Base-by-base conservation (phyloP, 768 basidiomycete genomes). In the Leucosporidium yakuticum region DNA sequence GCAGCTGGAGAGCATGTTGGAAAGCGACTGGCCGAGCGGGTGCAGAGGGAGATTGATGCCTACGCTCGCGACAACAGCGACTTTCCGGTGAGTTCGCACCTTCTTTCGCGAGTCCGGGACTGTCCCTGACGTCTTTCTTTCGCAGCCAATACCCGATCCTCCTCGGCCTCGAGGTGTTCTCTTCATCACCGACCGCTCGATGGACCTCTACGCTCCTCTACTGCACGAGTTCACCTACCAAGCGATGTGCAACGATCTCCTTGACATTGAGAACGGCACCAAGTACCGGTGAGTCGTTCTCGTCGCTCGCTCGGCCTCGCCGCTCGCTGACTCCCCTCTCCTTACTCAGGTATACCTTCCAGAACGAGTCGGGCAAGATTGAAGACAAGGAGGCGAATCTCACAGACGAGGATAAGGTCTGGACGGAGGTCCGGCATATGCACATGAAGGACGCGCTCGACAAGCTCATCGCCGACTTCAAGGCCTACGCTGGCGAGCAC, bases 401-500 rank as follows among this genome's bases (percentile, higher is more conserved):
- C n/a, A 85, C 88, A 19, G 96, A 99, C 73, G 79, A 84, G 6
- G 96, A 99, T 78, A 83, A 84, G 51, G 88, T 96, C 2, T 99
- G 94, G 93, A 88, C 88, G 44, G 86, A 88, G 54, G 85, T 97
- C 65, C 87, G 95, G 67, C 96, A 98, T 77, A 87, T 96, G 86
- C 96, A 99, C 79, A 99, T 99, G 93, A 87, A 90, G 59, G 96
- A 99, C 80, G 90, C 94, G 2, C 94, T 98, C 74, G 91, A 97
- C 81, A 96, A 91, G 78, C 83, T 99, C 58, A 95, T 96, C 89
- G 84, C 84, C 20, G 91, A 97, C 80, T 98, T 99, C 79, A 93
- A 91, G 77, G 86, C 88, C 76, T 98, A 98, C 77, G 82, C 94
- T 78, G 85, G 87, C 75, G 96, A 98, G 73, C 90, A 98, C 77